Evolutionary conservation across 352 stramenopile species (phyloP).

Genomic region (Pythium dissimile): DNA sequence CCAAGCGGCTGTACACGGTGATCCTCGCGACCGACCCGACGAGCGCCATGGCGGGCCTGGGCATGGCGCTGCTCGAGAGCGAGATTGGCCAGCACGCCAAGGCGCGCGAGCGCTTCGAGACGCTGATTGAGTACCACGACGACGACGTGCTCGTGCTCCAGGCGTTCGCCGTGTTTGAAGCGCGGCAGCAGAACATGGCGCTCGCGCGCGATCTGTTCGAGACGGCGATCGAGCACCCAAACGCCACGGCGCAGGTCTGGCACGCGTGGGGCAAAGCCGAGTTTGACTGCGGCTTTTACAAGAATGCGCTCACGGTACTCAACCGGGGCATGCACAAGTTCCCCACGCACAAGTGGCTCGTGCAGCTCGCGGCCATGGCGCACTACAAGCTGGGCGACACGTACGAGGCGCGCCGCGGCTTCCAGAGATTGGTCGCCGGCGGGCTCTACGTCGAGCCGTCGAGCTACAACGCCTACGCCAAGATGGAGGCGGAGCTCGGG

Average conservation of each 20-base stretch:
- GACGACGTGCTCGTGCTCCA: constrained; percentile 74
- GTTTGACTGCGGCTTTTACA: constrained; percentile 71
- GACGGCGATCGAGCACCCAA: constrained; percentile 36
- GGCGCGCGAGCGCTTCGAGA: constrained; percentile 58
- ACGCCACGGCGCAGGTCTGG: constrained; percentile 74
- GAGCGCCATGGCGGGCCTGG: constrained; percentile 68
- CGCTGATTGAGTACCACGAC: constrained; percentile 45
- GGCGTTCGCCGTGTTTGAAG: constrained; percentile 74
- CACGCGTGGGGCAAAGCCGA: constrained; percentile 86
- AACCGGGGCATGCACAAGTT: constrained; percentile 56
- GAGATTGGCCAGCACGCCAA: constrained; percentile 50
- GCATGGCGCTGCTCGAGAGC: constrained; percentile 65
- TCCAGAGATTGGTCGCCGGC: constrained; percentile 69
- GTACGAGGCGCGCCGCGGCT: constrained; percentile 65
- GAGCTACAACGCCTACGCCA: constrained; percentile 80
- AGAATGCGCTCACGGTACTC: constrained; percentile 69
- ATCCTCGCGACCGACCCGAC: constrained; percentile 73
- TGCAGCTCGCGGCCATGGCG: constrained; percentile 72
- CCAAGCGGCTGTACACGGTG: constrained; percentile 77
- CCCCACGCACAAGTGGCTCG: constrained; percentile 81
- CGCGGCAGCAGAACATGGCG: constrained; percentile 60
- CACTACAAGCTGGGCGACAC: constrained; percentile 78
- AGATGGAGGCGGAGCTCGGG: constrained; percentile 79
- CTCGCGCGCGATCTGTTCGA: constrained; percentile 69
- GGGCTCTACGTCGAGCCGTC: constrained; percentile 69